Evolutionary conservation across 192 early-diverging fungal genomes (phyloP).

Genomic region (Podochytrium sp.): DNA sequence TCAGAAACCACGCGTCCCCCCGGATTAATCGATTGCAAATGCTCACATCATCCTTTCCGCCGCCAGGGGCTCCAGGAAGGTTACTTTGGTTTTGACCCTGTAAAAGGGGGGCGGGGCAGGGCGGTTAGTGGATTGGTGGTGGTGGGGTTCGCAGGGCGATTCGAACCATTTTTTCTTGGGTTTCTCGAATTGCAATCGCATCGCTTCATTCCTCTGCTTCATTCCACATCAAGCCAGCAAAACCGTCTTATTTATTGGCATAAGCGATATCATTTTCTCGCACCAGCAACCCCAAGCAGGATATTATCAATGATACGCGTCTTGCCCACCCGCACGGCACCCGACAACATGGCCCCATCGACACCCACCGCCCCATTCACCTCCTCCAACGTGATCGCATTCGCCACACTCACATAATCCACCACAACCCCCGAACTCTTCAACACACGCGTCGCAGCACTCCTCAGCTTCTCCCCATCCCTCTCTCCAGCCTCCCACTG

Average conservation of each 20-base stretch:
- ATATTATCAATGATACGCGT: constrained; percentile 96
- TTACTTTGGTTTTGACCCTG: constrained; percentile 90
- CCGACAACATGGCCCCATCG: constrained; percentile 73
- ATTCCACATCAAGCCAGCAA: too few species aligned
- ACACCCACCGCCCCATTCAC: constrained; percentile 51
- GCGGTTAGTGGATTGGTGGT: too few species aligned
- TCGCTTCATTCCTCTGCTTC: too few species aligned
- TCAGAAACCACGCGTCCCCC: too few species aligned
- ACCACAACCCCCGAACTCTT: constrained; percentile 60
- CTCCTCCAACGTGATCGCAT: constrained; percentile 71
- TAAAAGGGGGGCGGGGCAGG: too few species aligned
- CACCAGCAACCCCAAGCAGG: constrained; percentile 68
- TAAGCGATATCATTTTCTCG: too few species aligned
- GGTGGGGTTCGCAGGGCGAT: too few species aligned
- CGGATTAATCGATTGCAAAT: too few species aligned
- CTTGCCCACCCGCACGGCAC: constrained; percentile 83
- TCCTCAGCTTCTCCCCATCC: constrained; percentile 45
- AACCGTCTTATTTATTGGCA: too few species aligned
- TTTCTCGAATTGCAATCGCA: too few species aligned
- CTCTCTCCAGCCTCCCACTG: constrained; percentile 47
- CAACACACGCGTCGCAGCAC: constrained; percentile 48
- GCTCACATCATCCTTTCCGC: too few species aligned
- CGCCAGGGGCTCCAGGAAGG: constrained; percentile 66
- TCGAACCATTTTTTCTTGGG: too few species aligned
- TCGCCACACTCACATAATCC: constrained; percentile 86